Evolutionary conservation across 202 grass and related monocot genomes (phyloP).

Genomic region (Hordeum pubiflorum): DNA sequence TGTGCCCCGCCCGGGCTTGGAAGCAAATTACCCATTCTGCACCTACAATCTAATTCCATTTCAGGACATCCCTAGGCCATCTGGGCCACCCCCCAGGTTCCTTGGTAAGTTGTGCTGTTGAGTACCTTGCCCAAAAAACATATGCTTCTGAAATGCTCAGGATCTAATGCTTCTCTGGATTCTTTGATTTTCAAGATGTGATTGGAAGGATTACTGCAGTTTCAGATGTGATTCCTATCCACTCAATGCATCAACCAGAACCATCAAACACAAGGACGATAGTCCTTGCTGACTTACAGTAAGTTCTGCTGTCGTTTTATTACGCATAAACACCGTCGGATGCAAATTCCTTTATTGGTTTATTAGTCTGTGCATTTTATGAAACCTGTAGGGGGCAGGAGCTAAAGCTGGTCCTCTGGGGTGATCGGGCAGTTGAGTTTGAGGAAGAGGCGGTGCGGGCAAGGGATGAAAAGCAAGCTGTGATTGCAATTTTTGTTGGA

Average conservation of each 20-base stretch:
- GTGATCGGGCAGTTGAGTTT: background rate
- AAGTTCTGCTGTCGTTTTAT: background rate
- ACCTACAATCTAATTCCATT: background rate
- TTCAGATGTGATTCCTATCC: background rate
- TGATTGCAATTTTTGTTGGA: background rate
- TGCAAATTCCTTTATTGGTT: fast-evolving
- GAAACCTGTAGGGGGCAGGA: background rate
- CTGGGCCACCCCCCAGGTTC: background rate
- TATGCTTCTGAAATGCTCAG: too few species aligned
- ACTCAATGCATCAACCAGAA: background rate
- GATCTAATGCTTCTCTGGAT: too few species aligned
- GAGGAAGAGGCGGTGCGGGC: background rate
- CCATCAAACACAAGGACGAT: background rate
- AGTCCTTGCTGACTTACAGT: background rate
- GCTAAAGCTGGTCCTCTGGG: background rate
- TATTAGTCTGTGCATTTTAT: fast-evolving
- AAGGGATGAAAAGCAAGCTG: background rate
- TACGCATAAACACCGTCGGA: fast-evolving
- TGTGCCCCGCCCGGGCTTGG: background rate
- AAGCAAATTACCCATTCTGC: background rate
- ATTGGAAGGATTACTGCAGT: background rate
- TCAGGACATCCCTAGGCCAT: background rate
- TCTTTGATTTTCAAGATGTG: background rate
- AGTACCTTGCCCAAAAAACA: background rate
- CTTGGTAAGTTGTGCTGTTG: background rate